These are phyloP conservation scores for Termitomyces sp. DNA, from an alignment of 768 basidiomycete species.

Conservation along the genomic window DNA sequence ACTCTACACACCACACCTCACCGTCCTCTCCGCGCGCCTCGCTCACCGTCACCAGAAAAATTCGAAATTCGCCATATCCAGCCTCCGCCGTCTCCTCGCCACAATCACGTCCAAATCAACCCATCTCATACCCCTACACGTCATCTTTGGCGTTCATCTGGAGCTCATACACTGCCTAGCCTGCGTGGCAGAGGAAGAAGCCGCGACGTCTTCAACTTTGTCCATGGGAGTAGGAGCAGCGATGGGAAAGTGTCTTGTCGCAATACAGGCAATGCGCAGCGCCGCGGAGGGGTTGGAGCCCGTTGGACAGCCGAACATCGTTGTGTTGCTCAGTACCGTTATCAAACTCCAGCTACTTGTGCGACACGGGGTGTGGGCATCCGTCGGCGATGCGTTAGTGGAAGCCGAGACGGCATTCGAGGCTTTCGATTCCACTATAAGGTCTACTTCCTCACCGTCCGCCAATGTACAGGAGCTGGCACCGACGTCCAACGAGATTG, in stretches of 20 bases:
- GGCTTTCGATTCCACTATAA: background rate
- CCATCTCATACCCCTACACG: slow-evolving; percentile 33
- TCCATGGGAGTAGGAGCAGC: slow-evolving; percentile 13
- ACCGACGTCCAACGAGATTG: no score
- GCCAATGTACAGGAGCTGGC: background rate
- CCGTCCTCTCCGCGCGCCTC: slow-evolving; percentile 60
- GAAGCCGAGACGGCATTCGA: slow-evolving; percentile 36
- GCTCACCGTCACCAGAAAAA: slow-evolving; percentile 44
- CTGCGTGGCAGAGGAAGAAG: slow-evolving; percentile 14
- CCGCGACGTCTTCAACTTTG: background rate
- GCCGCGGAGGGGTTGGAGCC: slow-evolving; percentile 11
- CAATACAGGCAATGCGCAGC: slow-evolving; percentile 32
- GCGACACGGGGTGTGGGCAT: slow-evolving; percentile 50
- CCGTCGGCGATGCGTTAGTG: slow-evolving; percentile 45
- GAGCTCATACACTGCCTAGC: slow-evolving; percentile 43
- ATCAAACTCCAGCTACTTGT: slow-evolving; percentile 57
- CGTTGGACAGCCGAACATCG: slow-evolving; percentile 31
- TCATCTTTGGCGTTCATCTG: slow-evolving; percentile 54
- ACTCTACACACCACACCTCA: slow-evolving; percentile 55
- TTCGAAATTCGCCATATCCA: slow-evolving; percentile 56
- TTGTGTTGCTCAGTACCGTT: slow-evolving; percentile 50
- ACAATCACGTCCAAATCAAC: slow-evolving; percentile 29
- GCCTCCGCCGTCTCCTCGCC: slow-evolving; percentile 51
- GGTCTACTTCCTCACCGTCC: background rate
- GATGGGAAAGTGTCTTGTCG: slow-evolving; percentile 24